Evolutionary conservation across 2,329 filamentous ascomycete genomes (phyloP).

Genomic region (Penicillium olsonii): DNA sequence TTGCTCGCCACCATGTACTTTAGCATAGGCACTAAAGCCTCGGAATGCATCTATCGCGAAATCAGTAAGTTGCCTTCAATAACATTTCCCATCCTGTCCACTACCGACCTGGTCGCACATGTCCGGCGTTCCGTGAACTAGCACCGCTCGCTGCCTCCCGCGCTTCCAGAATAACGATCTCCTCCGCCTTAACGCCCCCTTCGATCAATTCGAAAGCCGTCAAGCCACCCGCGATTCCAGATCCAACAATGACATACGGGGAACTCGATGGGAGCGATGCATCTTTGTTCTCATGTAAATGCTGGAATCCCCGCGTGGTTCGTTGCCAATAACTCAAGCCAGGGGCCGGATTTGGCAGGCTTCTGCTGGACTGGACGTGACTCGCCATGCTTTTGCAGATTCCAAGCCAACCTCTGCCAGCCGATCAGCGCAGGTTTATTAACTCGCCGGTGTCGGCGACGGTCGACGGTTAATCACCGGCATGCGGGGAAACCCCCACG

Average conservation of each 20-base stretch:
- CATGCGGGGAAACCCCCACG: slow-evolving; percentile 2
- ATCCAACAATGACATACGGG: slow-evolving; percentile 23
- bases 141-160: slow-evolving; percentile 26
- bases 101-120: slow-evolving; percentile 25
- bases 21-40: slow-evolving; percentile 48
- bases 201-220: slow-evolving; percentile 21
- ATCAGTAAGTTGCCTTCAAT: too few species aligned
- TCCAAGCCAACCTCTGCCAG: not conserved
- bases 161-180: slow-evolving; percentile 24
- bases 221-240: slow-evolving; percentile 22
- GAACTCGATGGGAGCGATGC: slow-evolving; percentile 1
- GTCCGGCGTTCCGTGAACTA: slow-evolving; percentile 26
- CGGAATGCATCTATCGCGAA: slow-evolving; percentile 45
- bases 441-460: not conserved
- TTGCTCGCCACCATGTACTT: slow-evolving; percentile 46
- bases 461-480: not conserved
- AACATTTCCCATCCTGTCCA: too few species aligned
- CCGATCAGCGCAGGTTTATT: not conserved
- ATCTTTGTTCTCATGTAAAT: slow-evolving; percentile 15
- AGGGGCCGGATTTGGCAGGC: slow-evolving; percentile 25
- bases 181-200: slow-evolving; percentile 14
- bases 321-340: slow-evolving; percentile 39
- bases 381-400: not conserved
- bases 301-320: slow-evolving; percentile 22
- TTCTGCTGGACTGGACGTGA: slow-evolving; percentile 14